A percentile compares a stretch with the other conserved stretches of the same genome.
These are phyloP conservation scores for Adiantum capillusveneris DNA, from an alignment of 75 land plant species.

Conservation along the genomic window DNA sequence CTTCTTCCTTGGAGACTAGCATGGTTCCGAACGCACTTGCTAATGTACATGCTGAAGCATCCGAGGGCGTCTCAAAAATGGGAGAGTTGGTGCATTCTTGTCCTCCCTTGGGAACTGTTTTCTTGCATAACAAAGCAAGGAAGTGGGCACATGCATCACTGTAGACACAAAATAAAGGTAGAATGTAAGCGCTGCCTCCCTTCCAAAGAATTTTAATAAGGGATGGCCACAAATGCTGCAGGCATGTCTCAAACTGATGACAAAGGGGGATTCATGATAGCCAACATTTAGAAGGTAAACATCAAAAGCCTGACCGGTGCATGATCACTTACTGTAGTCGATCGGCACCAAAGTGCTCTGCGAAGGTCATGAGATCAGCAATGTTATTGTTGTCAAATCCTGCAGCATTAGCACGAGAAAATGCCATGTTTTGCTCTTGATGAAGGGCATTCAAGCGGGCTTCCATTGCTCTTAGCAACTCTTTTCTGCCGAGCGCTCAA, in stretches of 20 bases:
- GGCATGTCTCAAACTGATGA: neutral
- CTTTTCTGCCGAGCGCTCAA: conserved; percentile 1
- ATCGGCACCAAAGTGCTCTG: conserved; percentile 12
- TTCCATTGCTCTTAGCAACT: conserved; percentile 17
- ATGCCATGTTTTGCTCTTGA: conserved; percentile 10
- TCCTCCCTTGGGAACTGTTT: neutral
- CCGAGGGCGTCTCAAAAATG: no score
- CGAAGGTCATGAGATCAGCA: conserved; percentile 17
- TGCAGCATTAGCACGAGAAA: conserved; percentile 15
- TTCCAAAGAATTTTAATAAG: neutral
- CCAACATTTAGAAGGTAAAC: neutral
- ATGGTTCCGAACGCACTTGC: no score
- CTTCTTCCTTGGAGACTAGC: neutral
- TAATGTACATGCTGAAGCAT: no score
- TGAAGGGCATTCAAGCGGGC: conserved; percentile 9
- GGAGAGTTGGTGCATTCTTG: no score
- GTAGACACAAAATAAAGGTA: neutral
- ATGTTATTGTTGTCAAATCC: conserved; percentile 13
- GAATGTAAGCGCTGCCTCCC: neutral
- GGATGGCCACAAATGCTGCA: no score
- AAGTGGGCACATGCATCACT: conserved; percentile 3
- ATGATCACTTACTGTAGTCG: neutral
- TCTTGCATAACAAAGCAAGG: conserved; percentile 5
- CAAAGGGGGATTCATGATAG: neutral
- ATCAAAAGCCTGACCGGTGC: neutral